Conservation (phyloP, 306 rosid genomes). For the Herpetospermum pedunculosum region DNA sequence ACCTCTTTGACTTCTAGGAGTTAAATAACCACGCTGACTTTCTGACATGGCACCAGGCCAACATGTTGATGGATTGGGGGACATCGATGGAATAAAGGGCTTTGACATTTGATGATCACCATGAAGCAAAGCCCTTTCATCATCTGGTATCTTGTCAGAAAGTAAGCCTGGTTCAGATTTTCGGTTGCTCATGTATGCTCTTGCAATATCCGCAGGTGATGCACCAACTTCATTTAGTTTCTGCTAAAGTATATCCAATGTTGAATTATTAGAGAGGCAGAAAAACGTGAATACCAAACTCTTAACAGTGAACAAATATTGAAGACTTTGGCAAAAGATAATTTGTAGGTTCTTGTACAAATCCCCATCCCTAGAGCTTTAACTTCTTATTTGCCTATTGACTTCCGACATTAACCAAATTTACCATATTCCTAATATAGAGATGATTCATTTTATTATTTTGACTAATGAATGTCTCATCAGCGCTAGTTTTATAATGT, state of each 20-base stretch:
- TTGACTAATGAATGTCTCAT: background rate
- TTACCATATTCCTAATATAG: background rate
- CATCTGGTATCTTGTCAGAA: conserved; percentile 26
- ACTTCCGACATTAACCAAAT: background rate
- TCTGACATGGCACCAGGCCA: conserved; percentile 86
- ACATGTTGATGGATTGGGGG: conserved; percentile 39
- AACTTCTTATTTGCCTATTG: background rate
- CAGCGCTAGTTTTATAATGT: background rate
- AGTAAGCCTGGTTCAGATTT: conserved; percentile 37
- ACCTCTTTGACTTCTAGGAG: conserved; percentile 58
- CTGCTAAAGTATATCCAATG: conserved; percentile 27
- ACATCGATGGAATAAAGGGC: conserved; percentile 36
- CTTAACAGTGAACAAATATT: background rate
- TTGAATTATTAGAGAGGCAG: background rate
- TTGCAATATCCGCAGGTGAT: conserved; percentile 79
- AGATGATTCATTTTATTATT: background rate
- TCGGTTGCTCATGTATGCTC: conserved; percentile 74
- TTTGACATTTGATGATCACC: conserved; percentile 31
- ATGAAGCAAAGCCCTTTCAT: conserved; percentile 25
- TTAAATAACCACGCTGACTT: conserved; percentile 33
- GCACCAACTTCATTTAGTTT: conserved; percentile 47
- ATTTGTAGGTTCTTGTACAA: background rate
- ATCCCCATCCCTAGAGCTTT: background rate
- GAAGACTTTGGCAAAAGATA: background rate
- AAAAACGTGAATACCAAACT: background rate